Evolutionary conservation across 352 stramenopile genomes (phyloP).

Genomic region (Pythium phragmitis): DNA sequence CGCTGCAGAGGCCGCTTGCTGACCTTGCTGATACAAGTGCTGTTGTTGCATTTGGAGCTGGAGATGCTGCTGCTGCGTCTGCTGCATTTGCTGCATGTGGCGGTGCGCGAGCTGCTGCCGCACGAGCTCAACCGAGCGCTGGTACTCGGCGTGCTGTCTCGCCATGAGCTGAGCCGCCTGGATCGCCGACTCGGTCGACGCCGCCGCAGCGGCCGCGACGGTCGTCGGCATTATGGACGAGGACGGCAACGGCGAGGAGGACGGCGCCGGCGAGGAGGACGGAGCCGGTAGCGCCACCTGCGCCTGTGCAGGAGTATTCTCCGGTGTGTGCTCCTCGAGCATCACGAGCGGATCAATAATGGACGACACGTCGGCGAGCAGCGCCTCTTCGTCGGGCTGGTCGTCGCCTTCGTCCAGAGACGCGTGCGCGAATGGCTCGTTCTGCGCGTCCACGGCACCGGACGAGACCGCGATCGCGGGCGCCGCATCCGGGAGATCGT

Average conservation of each 20-base stretch:
- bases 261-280: too few relatives aligned
- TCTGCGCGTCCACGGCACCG: background rate
- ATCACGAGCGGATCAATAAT: slow-evolving; percentile 15
- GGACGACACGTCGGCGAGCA: slow-evolving; percentile 14
- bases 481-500: background rate
- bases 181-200: slow-evolving; percentile 6
- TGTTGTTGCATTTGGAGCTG: slow-evolving; percentile 26
- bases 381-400: slow-evolving; percentile 14
- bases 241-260: too few relatives aligned
- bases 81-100: slow-evolving; percentile 32
- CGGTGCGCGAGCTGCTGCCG: slow-evolving; percentile 44
- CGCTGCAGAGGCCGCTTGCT: background rate
- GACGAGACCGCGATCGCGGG: slow-evolving; percentile 1
- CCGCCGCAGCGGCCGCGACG: background rate
- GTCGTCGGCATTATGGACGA: background rate
- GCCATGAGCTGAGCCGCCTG: slow-evolving; percentile 32
- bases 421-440: background rate
- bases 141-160: slow-evolving; percentile 42
- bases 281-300: background rate
- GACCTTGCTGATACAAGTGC: slow-evolving; percentile 26
- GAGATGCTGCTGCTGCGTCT: slow-evolving; percentile 26
- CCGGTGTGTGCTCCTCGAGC: slow-evolving; percentile 1
- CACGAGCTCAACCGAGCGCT: slow-evolving; percentile 33
- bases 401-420: slow-evolving; percentile 1
- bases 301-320: background rate